These are phyloP conservation scores for Grosmannia penicillata DNA, from an alignment of 2,329 filamentous ascomycete genomes.

Conservation along the genomic window DNA sequence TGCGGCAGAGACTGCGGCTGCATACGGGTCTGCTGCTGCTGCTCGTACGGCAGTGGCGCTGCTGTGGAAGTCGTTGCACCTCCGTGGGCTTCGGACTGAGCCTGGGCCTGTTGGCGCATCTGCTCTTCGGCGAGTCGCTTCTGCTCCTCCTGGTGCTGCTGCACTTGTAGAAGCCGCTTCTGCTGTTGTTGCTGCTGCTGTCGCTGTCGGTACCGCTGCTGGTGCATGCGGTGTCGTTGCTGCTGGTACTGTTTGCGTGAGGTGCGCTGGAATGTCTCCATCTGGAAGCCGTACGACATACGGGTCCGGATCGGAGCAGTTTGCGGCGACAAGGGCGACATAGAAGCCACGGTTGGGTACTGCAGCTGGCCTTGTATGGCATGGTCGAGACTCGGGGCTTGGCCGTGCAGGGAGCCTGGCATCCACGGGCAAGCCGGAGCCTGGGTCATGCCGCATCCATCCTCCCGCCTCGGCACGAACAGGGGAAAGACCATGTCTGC, in stretches of 20 bases:
- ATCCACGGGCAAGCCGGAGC: too few species aligned
- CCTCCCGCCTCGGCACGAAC: neutral
- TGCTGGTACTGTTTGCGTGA: constrained; percentile 2
- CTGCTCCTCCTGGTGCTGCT: neutral
- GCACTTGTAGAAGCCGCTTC: neutral
- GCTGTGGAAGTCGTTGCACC: neutral
- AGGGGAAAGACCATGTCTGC: neutral
- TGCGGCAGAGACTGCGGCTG: too few species aligned
- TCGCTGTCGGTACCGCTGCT: neutral
- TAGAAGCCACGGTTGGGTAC: too few species aligned
- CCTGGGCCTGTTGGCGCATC: neutral
- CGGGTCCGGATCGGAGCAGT: neutral
- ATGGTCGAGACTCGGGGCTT: too few species aligned
- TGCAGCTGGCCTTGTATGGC: too few species aligned
- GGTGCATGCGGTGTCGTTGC: constrained; percentile 1
- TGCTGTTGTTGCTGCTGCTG: constrained; percentile 1
- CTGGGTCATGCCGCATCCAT: too few species aligned
- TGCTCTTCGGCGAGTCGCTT: too few species aligned
- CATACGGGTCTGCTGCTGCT: too few species aligned
- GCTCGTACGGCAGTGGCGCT: too few species aligned
- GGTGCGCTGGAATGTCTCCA: neutral
- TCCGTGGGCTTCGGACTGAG: neutral
- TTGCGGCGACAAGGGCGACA: neutral
- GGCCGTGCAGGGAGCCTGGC: too few species aligned
- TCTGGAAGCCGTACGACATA: constrained; percentile 1